Percentiles rank a stretch among this genome's conserved stretches.
These are phyloP conservation scores for Fusarium bactridioides DNA, from an alignment of 2,329 filamentous ascomycete species.

Conservation along the genomic window DNA sequence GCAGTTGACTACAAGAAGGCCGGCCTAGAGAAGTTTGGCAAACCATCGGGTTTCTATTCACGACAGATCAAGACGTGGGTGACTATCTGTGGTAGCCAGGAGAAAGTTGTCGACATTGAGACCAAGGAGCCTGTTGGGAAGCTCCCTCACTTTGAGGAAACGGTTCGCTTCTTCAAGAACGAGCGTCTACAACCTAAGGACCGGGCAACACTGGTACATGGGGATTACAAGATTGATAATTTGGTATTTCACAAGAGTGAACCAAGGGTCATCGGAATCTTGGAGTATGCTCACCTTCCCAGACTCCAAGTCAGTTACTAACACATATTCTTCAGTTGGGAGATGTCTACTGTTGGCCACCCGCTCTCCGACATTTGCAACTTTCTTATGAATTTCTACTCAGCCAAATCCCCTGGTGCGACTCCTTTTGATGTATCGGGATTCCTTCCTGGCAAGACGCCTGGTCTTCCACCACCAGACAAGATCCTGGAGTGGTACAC, in stretches of 20 bases:
- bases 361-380: conserved; percentile 92
- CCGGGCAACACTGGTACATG: conserved; percentile 82
- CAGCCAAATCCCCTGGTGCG: conserved; percentile 40
- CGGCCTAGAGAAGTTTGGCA: conserved; percentile 77
- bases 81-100: conserved; percentile 81
- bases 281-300: conserved; percentile 68
- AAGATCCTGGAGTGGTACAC: conserved; percentile 54
- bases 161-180: conserved; percentile 80
- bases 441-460: conserved; percentile 70
- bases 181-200: conserved; percentile 76
- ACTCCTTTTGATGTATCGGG: conserved; percentile 47
- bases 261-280: conserved; percentile 86
- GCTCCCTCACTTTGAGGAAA: conserved; percentile 83
- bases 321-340: conserved; percentile 68
- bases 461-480: conserved; percentile 64
- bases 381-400: conserved; percentile 60
- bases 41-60: conserved; percentile 78
- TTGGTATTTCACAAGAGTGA: conserved; percentile 89
- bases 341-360: conserved; percentile 98
- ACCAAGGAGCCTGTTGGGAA: conserved; percentile 78
- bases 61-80: conserved; percentile 86
- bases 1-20: conserved; percentile 71
- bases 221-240: conserved; percentile 97
- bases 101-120: conserved; percentile 77
- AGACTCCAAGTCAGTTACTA: neutral